These are phyloP conservation scores for Setaria italica DNA, from an alignment of 202 grass and related monocot species.

Conservation along the genomic window DNA sequence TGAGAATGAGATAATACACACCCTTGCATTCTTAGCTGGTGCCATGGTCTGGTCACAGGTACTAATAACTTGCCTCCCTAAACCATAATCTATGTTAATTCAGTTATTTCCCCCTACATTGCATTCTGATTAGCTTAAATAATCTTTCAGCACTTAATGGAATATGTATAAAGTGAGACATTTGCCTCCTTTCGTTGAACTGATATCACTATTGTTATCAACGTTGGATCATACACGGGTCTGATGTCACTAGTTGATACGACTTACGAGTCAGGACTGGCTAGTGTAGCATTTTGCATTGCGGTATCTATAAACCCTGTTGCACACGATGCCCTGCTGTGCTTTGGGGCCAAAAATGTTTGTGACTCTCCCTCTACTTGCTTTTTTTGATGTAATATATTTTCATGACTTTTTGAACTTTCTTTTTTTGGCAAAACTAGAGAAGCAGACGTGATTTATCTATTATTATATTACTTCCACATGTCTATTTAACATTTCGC, in stretches of 20 bases:
- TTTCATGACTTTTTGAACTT: constrained; percentile 23
- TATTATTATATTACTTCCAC: constrained; percentile 21
- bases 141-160: constrained; percentile 9
- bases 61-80: constrained; percentile 26
- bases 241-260: not conserved
- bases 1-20: constrained; percentile 95
- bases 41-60: constrained; percentile 99
- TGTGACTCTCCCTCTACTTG: constrained; percentile 8
- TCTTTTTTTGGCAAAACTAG: constrained; percentile 1
- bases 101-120: not conserved
- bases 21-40: constrained; percentile 92
- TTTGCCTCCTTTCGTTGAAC: constrained; percentile 27
- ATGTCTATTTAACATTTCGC: constrained; percentile 24
- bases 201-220: constrained; percentile 11
- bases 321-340: not conserved
- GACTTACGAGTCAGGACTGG: not conserved
- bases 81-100: not conserved
- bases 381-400: not conserved
- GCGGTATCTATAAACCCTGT: not conserved
- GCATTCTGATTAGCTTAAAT: constrained; percentile 23
- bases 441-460: not conserved
- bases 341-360: constrained; percentile 11
- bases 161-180: constrained; percentile 1
- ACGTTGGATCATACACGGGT: constrained; percentile 23
- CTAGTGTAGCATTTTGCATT: not conserved